Evolutionary conservation across 208 protist species (phyloP).

Genomic region (Herpetomonas samuelpessoai): DNA sequence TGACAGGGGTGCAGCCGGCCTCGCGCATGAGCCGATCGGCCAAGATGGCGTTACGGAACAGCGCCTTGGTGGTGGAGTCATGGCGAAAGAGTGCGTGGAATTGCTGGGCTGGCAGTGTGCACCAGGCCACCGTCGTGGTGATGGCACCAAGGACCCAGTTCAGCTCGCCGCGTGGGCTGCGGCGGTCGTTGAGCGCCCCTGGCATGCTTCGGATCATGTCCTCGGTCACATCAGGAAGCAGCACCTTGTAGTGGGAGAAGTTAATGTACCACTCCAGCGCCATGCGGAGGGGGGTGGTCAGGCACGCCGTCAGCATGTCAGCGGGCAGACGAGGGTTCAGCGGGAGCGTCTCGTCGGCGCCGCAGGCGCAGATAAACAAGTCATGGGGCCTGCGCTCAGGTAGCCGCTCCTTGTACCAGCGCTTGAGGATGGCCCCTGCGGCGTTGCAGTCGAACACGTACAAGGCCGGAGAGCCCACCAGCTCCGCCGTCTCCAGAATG

Average conservation of each 20-base stretch:
- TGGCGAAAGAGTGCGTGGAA: slow-evolving; percentile 96
- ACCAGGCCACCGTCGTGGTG: slow-evolving; percentile 99
- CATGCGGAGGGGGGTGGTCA: slow-evolving; percentile 98
- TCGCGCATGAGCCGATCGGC: slow-evolving; percentile 95
- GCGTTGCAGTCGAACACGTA: slow-evolving; percentile 98
- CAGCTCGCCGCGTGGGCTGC: slow-evolving; percentile 95
- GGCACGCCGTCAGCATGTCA: slow-evolving; percentile 98
- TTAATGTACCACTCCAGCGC: slow-evolving; percentile 94
- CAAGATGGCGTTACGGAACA: slow-evolving; percentile 98
- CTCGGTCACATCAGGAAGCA: slow-evolving; percentile 82
- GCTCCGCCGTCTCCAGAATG: slow-evolving; percentile 94
- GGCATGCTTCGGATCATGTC: slow-evolving; percentile 86
- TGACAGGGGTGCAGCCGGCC: slow-evolving; percentile 94
- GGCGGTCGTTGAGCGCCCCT: slow-evolving; percentile 70
- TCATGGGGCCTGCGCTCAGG: slow-evolving; percentile 83
- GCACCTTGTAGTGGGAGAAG: slow-evolving; percentile 71
- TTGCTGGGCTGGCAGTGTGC: slow-evolving; percentile 82
- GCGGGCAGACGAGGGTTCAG: slow-evolving; percentile 96
- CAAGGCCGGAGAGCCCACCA: slow-evolving; percentile 93
- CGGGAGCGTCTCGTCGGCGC: slow-evolving; percentile 93
- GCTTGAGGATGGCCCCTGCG: slow-evolving; percentile 84
- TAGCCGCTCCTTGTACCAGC: slow-evolving; percentile 73
- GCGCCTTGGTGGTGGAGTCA: slow-evolving; percentile 91
- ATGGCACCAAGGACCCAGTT: slow-evolving; percentile 99
- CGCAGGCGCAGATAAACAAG: slow-evolving; percentile 96